Base-by-base conservation (phyloP, 2,329 filamentous ascomycete species). In the Lasiodiplodia hormozganensis region DNA sequence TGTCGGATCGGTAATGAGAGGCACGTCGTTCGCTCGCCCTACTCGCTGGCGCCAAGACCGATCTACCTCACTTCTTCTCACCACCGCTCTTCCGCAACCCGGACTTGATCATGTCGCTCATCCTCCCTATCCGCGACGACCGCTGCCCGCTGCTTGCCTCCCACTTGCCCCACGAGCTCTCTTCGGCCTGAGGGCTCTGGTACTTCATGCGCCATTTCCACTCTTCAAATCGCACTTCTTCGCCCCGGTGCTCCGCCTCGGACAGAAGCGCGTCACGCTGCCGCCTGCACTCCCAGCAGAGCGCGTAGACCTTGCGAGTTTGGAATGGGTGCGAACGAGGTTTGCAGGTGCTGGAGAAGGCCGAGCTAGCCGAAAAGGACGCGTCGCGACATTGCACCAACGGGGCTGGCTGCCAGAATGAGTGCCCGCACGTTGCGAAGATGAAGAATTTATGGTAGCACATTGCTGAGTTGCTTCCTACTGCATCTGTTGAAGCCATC, bases 401-500 rank as follows among this genome's bases (percentile, higher is more conserved):
- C 4, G 80, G 80, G 16, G 68, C 71, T 0, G 73, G 69, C 43
- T 77, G 76, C 68, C 77, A 76, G 14, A 73, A 73, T 18, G 78
- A 77, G 72, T 84, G 82, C 23, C 82, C 81, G 73, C 82, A 83
- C 38, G 74, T 76, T 8, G 77, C 69, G 72, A 81, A 83, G 68
- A 83, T 79, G 73, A 76, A 78, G 38, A 81, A 76, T 49, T 75
- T 77, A 71, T 83, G 80, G 71, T 79, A 81, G 74, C 82, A 83
- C 81, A 83, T 84, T 34, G 54, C 14, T 18, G 40, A 10, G 8
- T 34, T 34, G 31, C 31, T 7, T 8, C 8, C 6, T 7, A 8
- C 8, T 34, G 31, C 31, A 34, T 34, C 31, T 34, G 31, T 34
- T 10, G 31, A 34, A 34, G 8, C 31, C 31, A 25, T 3, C 25